These are phyloP conservation scores for Sinapis alba DNA, from an alignment of 441 rosid genomes.

Conservation along the genomic window DNA sequence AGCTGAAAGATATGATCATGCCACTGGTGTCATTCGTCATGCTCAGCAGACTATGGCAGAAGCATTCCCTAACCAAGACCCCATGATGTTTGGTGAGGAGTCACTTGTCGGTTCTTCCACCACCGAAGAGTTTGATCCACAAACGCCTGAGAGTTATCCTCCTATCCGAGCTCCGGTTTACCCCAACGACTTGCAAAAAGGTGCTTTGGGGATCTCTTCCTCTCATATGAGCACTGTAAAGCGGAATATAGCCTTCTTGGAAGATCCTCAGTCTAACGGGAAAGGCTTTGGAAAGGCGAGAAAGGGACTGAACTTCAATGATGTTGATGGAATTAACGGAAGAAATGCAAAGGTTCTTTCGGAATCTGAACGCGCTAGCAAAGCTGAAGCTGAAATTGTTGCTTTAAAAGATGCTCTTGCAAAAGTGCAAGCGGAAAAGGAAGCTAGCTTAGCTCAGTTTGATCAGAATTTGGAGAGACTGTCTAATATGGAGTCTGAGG, in stretches of 20 bases:
- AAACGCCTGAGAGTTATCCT: constrained; percentile 64
- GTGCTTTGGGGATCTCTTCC: constrained; percentile 53
- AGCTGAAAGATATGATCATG: constrained; percentile 98
- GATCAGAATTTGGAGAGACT: constrained; percentile 73
- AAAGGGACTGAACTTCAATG: constrained; percentile 72
- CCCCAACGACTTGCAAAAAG: constrained; percentile 64
- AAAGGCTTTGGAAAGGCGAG: constrained; percentile 68
- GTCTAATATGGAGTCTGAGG: constrained; percentile 69
- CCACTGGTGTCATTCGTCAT: constrained; percentile 88
- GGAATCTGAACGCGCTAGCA: constrained; percentile 67
- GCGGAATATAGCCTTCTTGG: constrained; percentile 65
- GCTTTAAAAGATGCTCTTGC: constrained; percentile 71
- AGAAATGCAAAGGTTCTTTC: constrained; percentile 49
- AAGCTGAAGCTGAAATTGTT: constrained; percentile 76
- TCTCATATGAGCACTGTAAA: constrained; percentile 48
- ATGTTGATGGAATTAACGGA: constrained; percentile 53
- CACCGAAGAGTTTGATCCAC: constrained; percentile 61
- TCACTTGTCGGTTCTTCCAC: constrained; percentile 47
- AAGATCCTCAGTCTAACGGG: constrained; percentile 58
- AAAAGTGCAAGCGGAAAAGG: constrained; percentile 88
- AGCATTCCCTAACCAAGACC: constrained; percentile 93
- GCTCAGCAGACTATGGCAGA: constrained; percentile 91
- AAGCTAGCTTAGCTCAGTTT: constrained; percentile 71
- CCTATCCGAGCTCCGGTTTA: constrained; percentile 51
- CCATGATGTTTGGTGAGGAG: constrained; percentile 67